phyloP scores from a whole-genome alignment of 495 filamentous ascomycete genomes.

The Letharia columbiana region DNA sequence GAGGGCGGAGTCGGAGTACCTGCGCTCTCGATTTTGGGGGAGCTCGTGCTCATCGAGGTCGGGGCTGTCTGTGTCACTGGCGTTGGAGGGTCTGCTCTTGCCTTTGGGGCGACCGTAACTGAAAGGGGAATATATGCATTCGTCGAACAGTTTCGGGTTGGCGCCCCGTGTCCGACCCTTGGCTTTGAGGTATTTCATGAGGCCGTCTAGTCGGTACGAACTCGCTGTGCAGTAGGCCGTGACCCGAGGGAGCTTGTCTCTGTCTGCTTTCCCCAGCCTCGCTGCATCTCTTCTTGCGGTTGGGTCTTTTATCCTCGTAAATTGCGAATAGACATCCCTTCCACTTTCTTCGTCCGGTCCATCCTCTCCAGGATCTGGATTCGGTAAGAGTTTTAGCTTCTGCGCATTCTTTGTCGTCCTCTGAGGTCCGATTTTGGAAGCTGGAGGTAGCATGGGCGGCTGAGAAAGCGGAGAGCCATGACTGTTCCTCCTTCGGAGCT shows the following conservation, averaged over 20 bases:
- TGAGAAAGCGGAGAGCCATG: constrained; percentile 54
- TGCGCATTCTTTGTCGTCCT: constrained; percentile 90
- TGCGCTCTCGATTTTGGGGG: constrained; percentile 44
- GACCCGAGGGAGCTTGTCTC: constrained; percentile 76
- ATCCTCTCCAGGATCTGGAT: constrained; percentile 74
- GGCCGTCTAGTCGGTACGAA: constrained; percentile 75
- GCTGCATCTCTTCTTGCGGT: constrained; percentile 90
- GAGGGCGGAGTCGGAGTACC: constrained; percentile 56
- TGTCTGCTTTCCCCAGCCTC: constrained; percentile 83
- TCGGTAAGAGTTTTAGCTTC: constrained; percentile 90
- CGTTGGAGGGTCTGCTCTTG: constrained; percentile 26
- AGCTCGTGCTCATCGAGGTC: constrained; percentile 15
- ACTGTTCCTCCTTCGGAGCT: constrained; percentile 76
- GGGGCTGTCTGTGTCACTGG: constrained; percentile 23
- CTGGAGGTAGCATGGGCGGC: constrained; percentile 34
- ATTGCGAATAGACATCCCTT: constrained; percentile 91
- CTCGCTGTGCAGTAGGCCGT: constrained; percentile 95
- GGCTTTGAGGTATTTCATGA: constrained; percentile 84
- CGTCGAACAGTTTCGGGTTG: constrained; percentile 84
- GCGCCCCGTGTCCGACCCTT: constrained; percentile 63
- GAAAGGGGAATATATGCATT: constrained; percentile 93
- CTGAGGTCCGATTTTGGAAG: constrained; percentile 85
- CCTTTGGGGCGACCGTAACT: constrained; percentile 47
- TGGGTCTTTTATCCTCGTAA: constrained; percentile 91
- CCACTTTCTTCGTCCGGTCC: constrained; percentile 77